A percentile compares a stretch with the other conserved stretches of the same genome.
These are phyloP conservation scores for Solanum lignicaule DNA, from an alignment of 257 asterid species.

Conservation along the genomic window DNA sequence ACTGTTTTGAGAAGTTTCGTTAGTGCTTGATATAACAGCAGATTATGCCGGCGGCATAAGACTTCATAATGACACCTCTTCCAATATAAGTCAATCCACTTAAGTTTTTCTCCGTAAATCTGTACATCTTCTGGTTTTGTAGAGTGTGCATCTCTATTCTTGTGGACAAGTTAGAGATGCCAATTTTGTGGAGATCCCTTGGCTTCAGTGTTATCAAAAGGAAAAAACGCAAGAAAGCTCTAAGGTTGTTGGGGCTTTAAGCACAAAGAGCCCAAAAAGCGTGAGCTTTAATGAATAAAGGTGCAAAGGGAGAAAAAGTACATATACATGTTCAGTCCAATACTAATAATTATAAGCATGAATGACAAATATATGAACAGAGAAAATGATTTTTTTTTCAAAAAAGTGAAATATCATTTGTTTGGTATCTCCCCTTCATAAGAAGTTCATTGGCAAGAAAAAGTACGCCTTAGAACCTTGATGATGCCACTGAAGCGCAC, in stretches of 20 bases:
- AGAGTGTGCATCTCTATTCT: background rate
- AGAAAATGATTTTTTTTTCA: background rate
- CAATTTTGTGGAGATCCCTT: background rate
- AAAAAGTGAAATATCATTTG: background rate
- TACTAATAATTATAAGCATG: background rate
- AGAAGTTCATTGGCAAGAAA: background rate
- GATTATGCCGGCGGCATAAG: background rate
- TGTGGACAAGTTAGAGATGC: background rate
- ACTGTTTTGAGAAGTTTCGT: background rate
- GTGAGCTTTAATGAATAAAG: background rate
- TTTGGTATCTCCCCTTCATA: background rate
- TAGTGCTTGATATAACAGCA: background rate
- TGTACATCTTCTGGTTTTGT: background rate
- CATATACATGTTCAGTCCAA: background rate
- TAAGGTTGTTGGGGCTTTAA: background rate
- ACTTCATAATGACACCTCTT: background rate
- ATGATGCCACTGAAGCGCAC: background rate
- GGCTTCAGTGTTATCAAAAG: background rate
- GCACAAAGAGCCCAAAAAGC: background rate
- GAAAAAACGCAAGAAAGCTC: background rate
- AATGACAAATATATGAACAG: background rate
- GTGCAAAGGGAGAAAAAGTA: background rate
- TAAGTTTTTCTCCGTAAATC: background rate
- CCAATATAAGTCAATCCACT: background rate
- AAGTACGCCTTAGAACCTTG: background rate